A percentile compares a stretch with the other conserved stretches of the same genome.
Conservation (phyloP, 768 basidiomycete species). For the Auricularia heimuer region DNA sequence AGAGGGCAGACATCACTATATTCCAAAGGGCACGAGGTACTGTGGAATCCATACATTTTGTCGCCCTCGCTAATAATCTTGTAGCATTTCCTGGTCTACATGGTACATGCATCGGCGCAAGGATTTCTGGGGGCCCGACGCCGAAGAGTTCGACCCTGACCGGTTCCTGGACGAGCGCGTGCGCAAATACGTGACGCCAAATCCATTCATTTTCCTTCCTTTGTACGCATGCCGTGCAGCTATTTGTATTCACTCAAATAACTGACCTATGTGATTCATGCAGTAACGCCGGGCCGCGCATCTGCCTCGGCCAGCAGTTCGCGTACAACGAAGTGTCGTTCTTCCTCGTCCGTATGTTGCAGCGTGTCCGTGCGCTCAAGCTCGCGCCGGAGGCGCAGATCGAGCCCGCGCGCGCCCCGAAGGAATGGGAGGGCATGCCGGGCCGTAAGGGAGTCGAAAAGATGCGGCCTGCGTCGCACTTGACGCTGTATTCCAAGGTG, state of each 20-base stretch:
- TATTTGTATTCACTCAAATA: no score
- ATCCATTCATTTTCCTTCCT: constrained; percentile 38
- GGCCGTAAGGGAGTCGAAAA: constrained; percentile 33
- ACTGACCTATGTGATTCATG: constrained; percentile 13
- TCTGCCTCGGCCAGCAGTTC: constrained; percentile 29
- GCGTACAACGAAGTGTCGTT: constrained; percentile 60
- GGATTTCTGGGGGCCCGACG: constrained; percentile 62
- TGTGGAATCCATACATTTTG: constrained; percentile 10
- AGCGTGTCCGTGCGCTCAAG: constrained; percentile 38
- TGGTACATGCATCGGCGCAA: constrained; percentile 49
- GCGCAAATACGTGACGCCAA: constrained; percentile 43
- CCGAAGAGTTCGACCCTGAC: constrained; percentile 55
- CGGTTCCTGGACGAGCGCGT: constrained; percentile 55
- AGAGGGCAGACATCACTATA: constrained; percentile 40
- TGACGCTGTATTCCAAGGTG: constrained; percentile 46
- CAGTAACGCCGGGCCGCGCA: constrained; percentile 9
- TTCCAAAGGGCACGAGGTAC: constrained; percentile 32
- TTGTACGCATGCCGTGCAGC: constrained; percentile 30
- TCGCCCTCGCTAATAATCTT: background rate
- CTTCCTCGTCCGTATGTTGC: constrained; percentile 50
- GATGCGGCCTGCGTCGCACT: constrained; percentile 34
- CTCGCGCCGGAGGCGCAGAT: constrained; percentile 39
- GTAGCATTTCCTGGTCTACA: constrained; percentile 4
- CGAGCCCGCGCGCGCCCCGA: constrained; percentile 30
- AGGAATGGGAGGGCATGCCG: constrained; percentile 29